Percentiles rank a stretch among this genome's conserved stretches.
These are phyloP conservation scores for Durotheca rogersii DNA, from an alignment of 495 filamentous ascomycete species.

Conservation along the genomic window DNA sequence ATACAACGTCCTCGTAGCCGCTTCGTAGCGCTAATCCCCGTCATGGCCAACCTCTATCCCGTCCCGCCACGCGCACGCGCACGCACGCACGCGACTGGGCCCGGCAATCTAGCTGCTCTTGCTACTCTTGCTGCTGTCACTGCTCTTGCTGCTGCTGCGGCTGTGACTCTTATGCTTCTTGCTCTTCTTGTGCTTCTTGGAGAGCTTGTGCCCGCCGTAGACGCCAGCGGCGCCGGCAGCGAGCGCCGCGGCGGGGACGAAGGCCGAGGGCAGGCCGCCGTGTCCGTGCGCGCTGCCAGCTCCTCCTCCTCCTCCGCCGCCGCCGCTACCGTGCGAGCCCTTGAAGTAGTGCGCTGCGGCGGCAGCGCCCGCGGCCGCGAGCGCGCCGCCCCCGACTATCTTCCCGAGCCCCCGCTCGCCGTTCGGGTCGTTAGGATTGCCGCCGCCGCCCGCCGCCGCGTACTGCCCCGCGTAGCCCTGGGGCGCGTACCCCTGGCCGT, in stretches of 20 bases:
- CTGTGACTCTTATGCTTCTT: slow-evolving; percentile 30
- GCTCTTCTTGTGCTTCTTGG: slow-evolving; percentile 29
- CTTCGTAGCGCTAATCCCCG: too few species aligned
- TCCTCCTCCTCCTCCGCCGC: slow-evolving; percentile 3
- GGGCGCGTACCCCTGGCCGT: slow-evolving; percentile 25
- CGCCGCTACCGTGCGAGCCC: slow-evolving; percentile 5
- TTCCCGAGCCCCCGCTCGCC: slow-evolving; percentile 25
- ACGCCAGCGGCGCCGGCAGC: slow-evolving; percentile 17
- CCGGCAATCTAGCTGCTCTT: slow-evolving; percentile 15
- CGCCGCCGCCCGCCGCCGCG: slow-evolving; percentile 15
- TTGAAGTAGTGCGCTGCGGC: slow-evolving; percentile 25
- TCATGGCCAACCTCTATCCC: too few species aligned
- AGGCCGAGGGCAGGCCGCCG: too few species aligned
- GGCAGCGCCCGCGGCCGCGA: slow-evolving; percentile 25
- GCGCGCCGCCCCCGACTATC: slow-evolving; percentile 11
- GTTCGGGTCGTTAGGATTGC: slow-evolving; percentile 6
- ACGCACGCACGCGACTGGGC: too few species aligned
- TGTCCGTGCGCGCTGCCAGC: slow-evolving; percentile 1
- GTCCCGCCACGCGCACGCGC: too few species aligned
- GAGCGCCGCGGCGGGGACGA: slow-evolving; percentile 9
- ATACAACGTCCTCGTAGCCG: too few species aligned
- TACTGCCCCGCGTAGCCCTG: slow-evolving; percentile 32
- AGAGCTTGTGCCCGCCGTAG: slow-evolving; percentile 18
- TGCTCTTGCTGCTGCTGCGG: slow-evolving; percentile 29
- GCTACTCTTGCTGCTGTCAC: slow-evolving; percentile 27